Base-by-base conservation (phyloP, 1,284 basidiomycete genomes). In the Papiliotrema terrestris region DNA sequence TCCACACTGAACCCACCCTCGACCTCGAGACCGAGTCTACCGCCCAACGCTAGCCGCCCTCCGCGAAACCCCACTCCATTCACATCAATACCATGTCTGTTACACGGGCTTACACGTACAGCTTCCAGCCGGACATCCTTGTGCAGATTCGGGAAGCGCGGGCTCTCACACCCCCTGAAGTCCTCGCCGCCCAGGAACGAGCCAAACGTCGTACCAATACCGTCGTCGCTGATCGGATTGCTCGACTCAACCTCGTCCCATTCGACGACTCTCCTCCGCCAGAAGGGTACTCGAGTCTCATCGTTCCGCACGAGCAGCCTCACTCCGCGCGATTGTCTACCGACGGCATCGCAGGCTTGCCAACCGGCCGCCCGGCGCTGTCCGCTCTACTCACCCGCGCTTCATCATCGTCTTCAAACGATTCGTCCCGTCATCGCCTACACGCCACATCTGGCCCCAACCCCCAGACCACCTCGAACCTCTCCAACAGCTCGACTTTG, bases 81-180 rank as follows among this genome's bases (percentile, higher is more conserved):
- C 5, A 45, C 20, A 22, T 17, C 23, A 20, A 23, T 25, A 47
- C 32, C 23, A 36, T 17, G 22, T 11, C 17, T 15, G 15, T 3
- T 4, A 47, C 14, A 15, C 47, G 43, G 20, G 36, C 51, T 15
- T 19, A 26, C 42, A 37, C 29, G 19, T 52, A 52, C 23, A 23
- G 32, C n/a, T 36, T 45, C 38, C 51, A 45, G 23, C 41, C 51
- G 11, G 51, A 52, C 23, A 19, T 52, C 35, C 19, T 52, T 9
- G 51, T 42, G 17, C 15, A 52, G 29, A 45, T 52, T 17, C 15
- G 45, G 22, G 42, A 52, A 19, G 51, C 51, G 3, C 41, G 43
- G 32, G 20, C 51, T 1, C 43, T 36, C 19, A 52, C 51, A 11
- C 51, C 51, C 9, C 41, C 43, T 8, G 26, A 45, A 8, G 19